Evolutionary conservation across 768 basidiomycete species (phyloP), one percentile per base, ranked within the genome.

Genomic region (Gymnopilus junonius): DNA sequence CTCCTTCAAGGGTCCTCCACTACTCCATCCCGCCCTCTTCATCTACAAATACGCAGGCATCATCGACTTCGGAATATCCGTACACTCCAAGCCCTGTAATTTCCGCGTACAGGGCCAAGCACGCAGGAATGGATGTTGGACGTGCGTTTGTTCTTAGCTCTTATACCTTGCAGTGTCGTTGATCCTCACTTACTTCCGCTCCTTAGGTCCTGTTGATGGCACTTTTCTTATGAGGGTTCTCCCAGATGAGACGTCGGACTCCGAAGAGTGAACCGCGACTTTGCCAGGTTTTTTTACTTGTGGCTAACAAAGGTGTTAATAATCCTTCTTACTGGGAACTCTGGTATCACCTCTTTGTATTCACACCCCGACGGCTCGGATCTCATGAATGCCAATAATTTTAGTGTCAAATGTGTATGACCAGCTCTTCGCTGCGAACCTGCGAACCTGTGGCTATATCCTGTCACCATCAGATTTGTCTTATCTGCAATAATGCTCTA

Each of bases 51-150:
- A 76, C 75, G 8, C 71, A 71, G 40, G 63, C 71, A n/a, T 79
- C 78, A 8, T 77, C 77, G 10, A 71, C 74, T 4, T 73, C 74
- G 31, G 68, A 71, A 20, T 74, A 74, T 56, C 68, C 75, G 42
- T 59, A 76, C 32, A 77, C 79, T 0, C 82, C 81, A 0, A 81
- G 80, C 57, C 82, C 82, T 20, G 74, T 78, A 2, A 71, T 82
- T 17, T 77, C 79, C 4, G 78, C 82, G 2, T 83, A 81, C 56
- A 69, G 80, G 61, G 80, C 80, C 10, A 82, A 78, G 61, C 78
- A 80, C 50, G 58, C 68, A 1, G 74, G 64, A 20, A 68, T 69
- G 23, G 75, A 76, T 50, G 65, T 78, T 29, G 82, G 81, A 20
- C 79, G 81, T 82, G 56, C 66, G 80, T 71, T 37, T 51, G 17